These are phyloP conservation scores for Elsinoe ampelina DNA, from an alignment of 2,329 filamentous ascomycete genomes.

Conservation along the genomic window DNA sequence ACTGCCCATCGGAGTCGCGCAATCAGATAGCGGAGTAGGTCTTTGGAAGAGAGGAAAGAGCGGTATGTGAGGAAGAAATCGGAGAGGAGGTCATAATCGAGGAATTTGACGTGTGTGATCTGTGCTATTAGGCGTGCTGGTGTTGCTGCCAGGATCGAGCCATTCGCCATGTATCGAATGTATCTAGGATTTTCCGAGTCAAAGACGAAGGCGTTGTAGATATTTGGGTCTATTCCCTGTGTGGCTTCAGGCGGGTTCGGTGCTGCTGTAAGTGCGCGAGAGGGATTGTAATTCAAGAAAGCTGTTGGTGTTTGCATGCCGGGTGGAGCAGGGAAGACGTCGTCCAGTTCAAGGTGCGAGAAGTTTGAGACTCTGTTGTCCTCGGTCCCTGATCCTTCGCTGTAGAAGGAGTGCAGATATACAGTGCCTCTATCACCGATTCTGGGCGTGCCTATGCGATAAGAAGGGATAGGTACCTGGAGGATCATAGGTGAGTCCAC, in stretches of 20 bases:
- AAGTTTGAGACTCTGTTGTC: constrained; percentile 57
- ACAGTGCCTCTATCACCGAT: constrained; percentile 71
- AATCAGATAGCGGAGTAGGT: constrained; percentile 74
- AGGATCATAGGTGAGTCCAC: constrained; percentile 37
- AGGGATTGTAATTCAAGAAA: constrained; percentile 1
- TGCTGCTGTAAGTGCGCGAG: not conserved
- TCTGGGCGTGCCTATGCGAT: constrained; percentile 69
- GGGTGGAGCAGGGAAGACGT: constrained; percentile 36
- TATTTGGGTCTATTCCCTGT: constrained; percentile 43
- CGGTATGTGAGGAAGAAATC: constrained; percentile 97
- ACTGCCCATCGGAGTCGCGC: constrained; percentile 83
- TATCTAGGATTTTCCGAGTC: constrained; percentile 74
- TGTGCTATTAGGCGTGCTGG: constrained; percentile 86
- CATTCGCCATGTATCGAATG: constrained; percentile 67
- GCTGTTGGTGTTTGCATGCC: constrained; percentile 15
- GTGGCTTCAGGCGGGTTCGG: constrained; percentile 15
- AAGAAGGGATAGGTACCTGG: constrained; percentile 71
- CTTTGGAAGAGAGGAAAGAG: constrained; percentile 66
- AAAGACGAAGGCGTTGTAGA: constrained; percentile 74
- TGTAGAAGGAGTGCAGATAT: constrained; percentile 70
- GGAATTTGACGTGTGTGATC: constrained; percentile 89
- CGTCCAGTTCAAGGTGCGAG: constrained; percentile 35
- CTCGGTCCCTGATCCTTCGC: constrained; percentile 56
- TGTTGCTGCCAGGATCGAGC: constrained; percentile 78
- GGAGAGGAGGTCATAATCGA: constrained; percentile 93